Conservation (phyloP, 345 rosid species). For the Eucalyptus sp. region DNA sequence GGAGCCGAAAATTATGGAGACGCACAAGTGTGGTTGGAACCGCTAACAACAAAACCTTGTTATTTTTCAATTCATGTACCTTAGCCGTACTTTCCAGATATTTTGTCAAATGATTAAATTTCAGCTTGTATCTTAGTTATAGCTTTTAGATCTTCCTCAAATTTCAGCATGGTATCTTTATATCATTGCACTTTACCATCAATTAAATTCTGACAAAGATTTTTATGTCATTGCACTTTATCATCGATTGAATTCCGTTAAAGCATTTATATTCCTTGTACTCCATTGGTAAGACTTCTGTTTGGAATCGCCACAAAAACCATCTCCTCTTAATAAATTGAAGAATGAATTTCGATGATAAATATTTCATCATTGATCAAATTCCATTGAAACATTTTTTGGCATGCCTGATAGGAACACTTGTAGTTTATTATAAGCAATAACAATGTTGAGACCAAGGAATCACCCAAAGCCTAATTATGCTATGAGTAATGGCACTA, state of each 20-base stretch:
- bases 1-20: neutral
- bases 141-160: neutral
- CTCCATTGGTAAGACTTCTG: neutral
- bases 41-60: neutral
- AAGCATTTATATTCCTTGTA: neutral
- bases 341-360: neutral
- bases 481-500: neutral
- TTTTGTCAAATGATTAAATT: no score
- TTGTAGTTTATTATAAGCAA: neutral
- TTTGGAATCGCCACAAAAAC: neutral
- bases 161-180: neutral
- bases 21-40: neutral
- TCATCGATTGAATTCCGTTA: no score
- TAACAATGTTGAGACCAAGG: neutral
- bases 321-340: no score
- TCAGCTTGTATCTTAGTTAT: neutral
- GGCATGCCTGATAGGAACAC: neutral
- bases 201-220: no score
- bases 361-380: neutral
- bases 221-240: neutral
- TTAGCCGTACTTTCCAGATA: neutral
- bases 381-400: no score
- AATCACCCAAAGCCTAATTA: neutral
- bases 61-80: neutral
- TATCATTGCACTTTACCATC: fast-evolving